Evolutionary conservation across 352 stramenopile genomes (phyloP).

Genomic region (Globisporangium okanoganense): DNA sequence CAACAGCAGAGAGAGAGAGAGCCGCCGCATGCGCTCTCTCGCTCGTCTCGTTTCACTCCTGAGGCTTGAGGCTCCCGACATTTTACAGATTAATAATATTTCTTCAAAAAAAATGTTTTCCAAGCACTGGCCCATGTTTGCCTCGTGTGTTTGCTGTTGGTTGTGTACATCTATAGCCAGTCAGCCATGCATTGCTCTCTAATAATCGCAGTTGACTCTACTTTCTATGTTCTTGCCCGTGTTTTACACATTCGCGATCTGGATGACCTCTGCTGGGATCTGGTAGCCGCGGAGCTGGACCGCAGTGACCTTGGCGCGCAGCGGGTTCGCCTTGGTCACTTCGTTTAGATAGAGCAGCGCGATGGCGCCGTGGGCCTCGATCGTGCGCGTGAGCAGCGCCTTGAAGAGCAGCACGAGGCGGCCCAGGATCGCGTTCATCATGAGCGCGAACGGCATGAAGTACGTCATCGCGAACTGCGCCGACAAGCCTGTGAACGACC

Average conservation of each 20-base stretch:
- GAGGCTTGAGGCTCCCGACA: background rate
- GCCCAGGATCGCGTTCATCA: constrained; percentile 72
- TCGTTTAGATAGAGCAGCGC: constrained; percentile 75
- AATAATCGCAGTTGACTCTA: too few relatives aligned
- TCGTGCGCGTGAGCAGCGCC: constrained; percentile 49
- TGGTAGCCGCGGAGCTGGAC: constrained; percentile 69
- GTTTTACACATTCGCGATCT: constrained; percentile 52
- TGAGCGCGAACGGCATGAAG: constrained; percentile 83
- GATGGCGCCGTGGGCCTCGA: constrained; percentile 66
- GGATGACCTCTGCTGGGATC: constrained; percentile 41
- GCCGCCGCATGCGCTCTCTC: background rate
- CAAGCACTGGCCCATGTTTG: too few relatives aligned
- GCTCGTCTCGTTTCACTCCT: too few relatives aligned
- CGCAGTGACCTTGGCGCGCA: constrained; percentile 65
- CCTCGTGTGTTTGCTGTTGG: too few relatives aligned
- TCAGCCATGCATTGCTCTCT: too few relatives aligned
- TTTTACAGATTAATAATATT: constrained; percentile 7
- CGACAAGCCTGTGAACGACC: constrained; percentile 30
- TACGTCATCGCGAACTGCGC: constrained; percentile 84
- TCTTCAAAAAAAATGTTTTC: background rate
- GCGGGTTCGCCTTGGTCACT: constrained; percentile 75
- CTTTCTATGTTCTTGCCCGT: too few relatives aligned
- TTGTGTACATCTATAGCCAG: background rate
- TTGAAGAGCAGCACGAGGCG: constrained; percentile 62
- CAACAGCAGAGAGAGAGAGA: background rate